These are phyloP conservation scores for Cylindrotheca fusiformis DNA, from an alignment of 108 stramenopile genomes.

Conservation along the genomic window DNA sequence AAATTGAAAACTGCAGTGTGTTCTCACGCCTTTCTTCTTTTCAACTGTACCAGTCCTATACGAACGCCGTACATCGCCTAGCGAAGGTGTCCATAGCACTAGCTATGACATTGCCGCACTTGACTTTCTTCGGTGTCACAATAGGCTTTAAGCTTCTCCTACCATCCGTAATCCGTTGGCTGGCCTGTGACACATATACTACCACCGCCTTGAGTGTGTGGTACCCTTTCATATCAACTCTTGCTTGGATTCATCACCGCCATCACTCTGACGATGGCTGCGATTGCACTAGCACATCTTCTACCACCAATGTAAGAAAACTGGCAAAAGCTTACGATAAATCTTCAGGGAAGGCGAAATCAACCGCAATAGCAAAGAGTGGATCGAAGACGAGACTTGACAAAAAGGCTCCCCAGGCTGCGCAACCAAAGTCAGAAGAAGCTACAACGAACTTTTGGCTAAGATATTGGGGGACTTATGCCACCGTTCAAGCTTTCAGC, in stretches of 20 bases:
- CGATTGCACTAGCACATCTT: background rate
- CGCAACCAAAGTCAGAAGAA: slow-evolving; percentile 1
- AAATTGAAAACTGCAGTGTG: background rate
- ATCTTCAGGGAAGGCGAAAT: slow-evolving; percentile 3
- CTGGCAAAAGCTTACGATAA: background rate
- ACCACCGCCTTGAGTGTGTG: slow-evolving; percentile 41
- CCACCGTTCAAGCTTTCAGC: slow-evolving; percentile 41
- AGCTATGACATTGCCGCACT: slow-evolving; percentile 72
- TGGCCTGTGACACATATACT: slow-evolving; percentile 56
- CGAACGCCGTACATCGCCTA: slow-evolving; percentile 28
- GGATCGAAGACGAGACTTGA: background rate
- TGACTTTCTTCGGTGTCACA: slow-evolving; percentile 41
- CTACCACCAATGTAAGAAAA: no score
- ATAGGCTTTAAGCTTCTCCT: slow-evolving; percentile 33
- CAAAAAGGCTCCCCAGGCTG: background rate
- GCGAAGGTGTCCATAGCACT: slow-evolving; percentile 61
- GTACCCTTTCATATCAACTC: slow-evolving; percentile 56
- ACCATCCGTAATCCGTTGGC: slow-evolving; percentile 47
- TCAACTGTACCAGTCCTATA: slow-evolving; percentile 2
- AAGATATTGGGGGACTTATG: slow-evolving; percentile 74
- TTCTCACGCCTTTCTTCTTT: slow-evolving; percentile 5
- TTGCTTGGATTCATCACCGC: slow-evolving; percentile 37
- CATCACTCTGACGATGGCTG: background rate
- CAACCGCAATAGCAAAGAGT: background rate
- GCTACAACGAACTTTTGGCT: slow-evolving; percentile 48